Evolutionary conservation across 129 eudicot genomes (phyloP).

Genomic region (Saussurea involucrata): DNA sequence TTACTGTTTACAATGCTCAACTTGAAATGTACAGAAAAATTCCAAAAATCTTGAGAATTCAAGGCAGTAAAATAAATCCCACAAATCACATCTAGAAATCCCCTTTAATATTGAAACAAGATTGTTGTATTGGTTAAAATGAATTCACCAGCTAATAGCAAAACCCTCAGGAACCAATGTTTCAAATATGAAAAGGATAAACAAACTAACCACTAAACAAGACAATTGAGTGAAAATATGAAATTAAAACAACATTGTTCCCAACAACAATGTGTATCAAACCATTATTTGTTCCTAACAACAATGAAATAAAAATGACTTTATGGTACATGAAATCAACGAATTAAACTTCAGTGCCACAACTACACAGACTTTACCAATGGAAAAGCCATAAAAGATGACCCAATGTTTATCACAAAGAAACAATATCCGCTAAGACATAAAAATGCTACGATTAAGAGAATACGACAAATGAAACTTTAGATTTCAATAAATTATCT

Average conservation of each 20-base stretch:
- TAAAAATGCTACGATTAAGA: no score
- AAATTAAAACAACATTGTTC: slow-evolving; percentile 19
- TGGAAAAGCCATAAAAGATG: no score
- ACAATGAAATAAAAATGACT: no score
- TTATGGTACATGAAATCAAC: no score
- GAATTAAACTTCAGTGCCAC: no score
- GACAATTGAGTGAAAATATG: slow-evolving; percentile 6
- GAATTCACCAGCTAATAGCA: not conserved
- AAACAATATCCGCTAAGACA: no score
- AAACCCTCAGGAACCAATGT: not conserved
- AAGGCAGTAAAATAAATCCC: not conserved
- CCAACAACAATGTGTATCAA: no score
- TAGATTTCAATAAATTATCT: no score
- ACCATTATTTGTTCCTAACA: no score
- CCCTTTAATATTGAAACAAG: not conserved
- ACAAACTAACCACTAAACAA: not conserved
- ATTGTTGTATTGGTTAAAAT: not conserved
- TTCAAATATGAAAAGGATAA: not conserved
- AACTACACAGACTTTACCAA: no score
- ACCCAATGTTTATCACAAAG: no score
- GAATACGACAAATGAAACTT: no score
- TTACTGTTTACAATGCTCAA: not conserved
- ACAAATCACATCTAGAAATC: not conserved
- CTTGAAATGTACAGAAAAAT: not conserved
- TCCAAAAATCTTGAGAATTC: not conserved